Base-by-base conservation (phyloP, 2,329 filamentous ascomycete species). In the Penicillium expansum region DNA sequence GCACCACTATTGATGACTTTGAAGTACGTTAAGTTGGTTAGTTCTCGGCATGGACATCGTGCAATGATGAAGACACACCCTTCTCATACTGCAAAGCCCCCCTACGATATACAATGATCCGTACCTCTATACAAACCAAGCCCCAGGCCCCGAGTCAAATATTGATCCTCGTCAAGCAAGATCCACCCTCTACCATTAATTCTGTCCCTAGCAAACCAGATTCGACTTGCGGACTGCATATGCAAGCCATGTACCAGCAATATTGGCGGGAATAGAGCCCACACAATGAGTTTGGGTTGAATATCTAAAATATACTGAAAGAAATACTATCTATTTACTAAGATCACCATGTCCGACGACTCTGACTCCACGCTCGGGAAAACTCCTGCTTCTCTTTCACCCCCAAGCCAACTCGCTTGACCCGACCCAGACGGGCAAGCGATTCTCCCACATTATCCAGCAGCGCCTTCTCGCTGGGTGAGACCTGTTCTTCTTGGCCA, bases 341-440 rank as follows among this genome's bases (percentile, higher is more conserved):
- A 30, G 13, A 56, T 62, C 62, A 72, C 69, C 69, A 71, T 8
- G 56, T 69, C 41, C 62, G 62, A 20, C 67, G 66, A 52, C 66
- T 77, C 68, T 76, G 81, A 45, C 69, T 79, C 86, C 86, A 93
- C 30, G 87, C 86, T 53, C 87, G 82, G 29, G 96, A 82, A 74
- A 99, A 99, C 6, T 86, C 84, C 24, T 81, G 78, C 80, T 99
- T 99, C 59, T 97, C 91, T 66, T 82, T 79, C 54, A 96, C 81
- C 0, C 91, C 92, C 63, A 99, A 73, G 0, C 90, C 92, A 1
- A 99, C 91, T 55, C 93, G 83, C 79, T 95, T 96, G 38, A 94
- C 92, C 59, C 94, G 81, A 1, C 92, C 91, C 52, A 99, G 74
- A 52, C 93, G 79, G n/a, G 94, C 92, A 55, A 99, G 78, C 11